Evolutionary conservation across 176 grass and related monocot species (phyloP), one percentile per base, ranked within the genome.

Genomic region (Aegilops longissima): DNA sequence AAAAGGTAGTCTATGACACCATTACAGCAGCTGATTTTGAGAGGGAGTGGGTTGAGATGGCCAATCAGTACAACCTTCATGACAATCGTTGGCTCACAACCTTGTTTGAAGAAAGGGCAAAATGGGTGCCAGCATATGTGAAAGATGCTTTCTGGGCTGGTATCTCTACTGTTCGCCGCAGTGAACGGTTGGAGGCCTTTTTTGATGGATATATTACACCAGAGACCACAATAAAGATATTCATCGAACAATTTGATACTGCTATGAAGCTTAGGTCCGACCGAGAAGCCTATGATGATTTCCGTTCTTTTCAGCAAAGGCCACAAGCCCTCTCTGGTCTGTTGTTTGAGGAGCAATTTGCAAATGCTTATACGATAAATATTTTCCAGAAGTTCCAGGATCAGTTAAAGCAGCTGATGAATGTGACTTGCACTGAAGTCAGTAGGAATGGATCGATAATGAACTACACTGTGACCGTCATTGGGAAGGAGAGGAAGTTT

Each of bases 141-240:
- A 97, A 97, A 69, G 94, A 97, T 77, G 88, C 89, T 75, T 97
- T 97, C 81, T 97, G 94, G 94, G 94, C 92, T 73, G 94, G 92
- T 80, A 91, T 97, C 42, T 93, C 92, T 64, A 94, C 90, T 61
- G 89, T 92, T 73, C 92, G 93, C 24, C 86, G 92, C 51, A 92
- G 94, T 47, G 92, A 97, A 78, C 88, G 94, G 1, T 40, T 97
- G 78, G 90, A 94, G 75, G 86, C 90, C 77, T 90, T 97, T 86
- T 97, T 94, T 11, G 94, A 97, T 81, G 94, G 94, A 25, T 94
- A 94, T 36, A 90, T 92, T 61, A 97, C 94, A 83, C 83, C 86
- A 21, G 83, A 97, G 87, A 97, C 94, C 29, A 90, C 92, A 61
- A 92, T 97, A 64, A 94, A 92, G 78, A 90, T 78, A 82, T 97